Evolutionary conservation across 2,329 filamentous ascomycete genomes (phyloP).

Genomic region (Xylogone sp.): DNA sequence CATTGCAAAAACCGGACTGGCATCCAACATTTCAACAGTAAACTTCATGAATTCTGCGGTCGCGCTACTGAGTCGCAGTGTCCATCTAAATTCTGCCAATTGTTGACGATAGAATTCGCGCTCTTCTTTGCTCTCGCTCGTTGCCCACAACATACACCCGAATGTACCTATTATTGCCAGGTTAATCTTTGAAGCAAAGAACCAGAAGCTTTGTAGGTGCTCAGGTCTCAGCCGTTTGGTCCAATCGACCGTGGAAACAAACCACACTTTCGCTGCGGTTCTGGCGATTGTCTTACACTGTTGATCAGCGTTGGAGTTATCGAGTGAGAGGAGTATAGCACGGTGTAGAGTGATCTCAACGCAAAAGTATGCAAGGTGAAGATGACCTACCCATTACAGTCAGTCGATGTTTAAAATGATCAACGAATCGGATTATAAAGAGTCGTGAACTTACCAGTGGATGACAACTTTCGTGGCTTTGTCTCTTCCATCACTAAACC

Average conservation of each 20-base stretch:
- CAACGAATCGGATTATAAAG: too few species aligned
- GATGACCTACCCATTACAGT: conserved; percentile 29
- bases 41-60: conserved; percentile 25
- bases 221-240: conserved; percentile 37
- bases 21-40: conserved; percentile 21
- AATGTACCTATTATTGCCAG: conserved; percentile 39
- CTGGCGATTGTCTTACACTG: too few species aligned
- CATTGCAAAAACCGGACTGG: conserved; percentile 15
- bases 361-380: conserved; percentile 48
- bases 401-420: too few species aligned
- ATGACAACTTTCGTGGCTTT: conserved; percentile 36
- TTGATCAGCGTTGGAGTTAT: conserved; percentile 29
- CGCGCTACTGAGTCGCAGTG: conserved; percentile 21
- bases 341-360: conserved; percentile 49
- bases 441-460: conserved; percentile 21
- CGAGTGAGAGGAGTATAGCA: conserved; percentile 40
- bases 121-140: conserved; percentile 17
- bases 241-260: conserved; percentile 36
- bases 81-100: conserved; percentile 22
- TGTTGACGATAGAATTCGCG: conserved; percentile 20
- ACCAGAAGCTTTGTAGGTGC: conserved; percentile 42
- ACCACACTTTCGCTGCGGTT: conserved; percentile 34
- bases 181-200: conserved; percentile 38
- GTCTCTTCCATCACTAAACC: conserved; percentile 40
- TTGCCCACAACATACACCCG: conserved; percentile 32